These are phyloP conservation scores for Aegilops umbellulata DNA, from an alignment of 176 grass and related monocot genomes.

Conservation along the genomic window DNA sequence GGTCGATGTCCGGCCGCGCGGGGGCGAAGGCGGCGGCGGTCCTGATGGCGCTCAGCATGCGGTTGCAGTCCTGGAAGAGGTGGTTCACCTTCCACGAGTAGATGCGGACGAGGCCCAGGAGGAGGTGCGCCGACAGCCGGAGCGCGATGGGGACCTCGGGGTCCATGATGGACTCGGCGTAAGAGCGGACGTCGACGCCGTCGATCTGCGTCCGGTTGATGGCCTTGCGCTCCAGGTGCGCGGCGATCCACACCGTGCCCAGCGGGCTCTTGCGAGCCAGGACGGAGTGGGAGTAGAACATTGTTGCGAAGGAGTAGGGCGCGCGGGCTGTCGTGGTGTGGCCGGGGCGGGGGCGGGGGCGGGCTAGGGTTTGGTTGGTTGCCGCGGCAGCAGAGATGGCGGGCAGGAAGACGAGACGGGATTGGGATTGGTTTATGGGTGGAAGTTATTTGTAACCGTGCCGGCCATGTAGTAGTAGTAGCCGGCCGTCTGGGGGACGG, in stretches of 20 bases:
- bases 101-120: slow-evolving; percentile 89
- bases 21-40: slow-evolving; percentile 35
- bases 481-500: no score
- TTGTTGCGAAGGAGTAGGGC: background rate
- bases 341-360: no score
- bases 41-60: slow-evolving; percentile 69
- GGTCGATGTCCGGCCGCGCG: slow-evolving; percentile 47
- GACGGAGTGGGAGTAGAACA: slow-evolving; percentile 94
- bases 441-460: no score
- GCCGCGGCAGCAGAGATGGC: no score
- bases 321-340: no score
- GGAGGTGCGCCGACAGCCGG: slow-evolving; percentile 88
- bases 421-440: no score
- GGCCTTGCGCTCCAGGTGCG: slow-evolving; percentile 84
- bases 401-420: no score
- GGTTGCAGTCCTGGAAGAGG: slow-evolving; percentile 73
- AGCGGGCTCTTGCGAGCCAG: slow-evolving; percentile 71
- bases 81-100: slow-evolving; percentile 96
- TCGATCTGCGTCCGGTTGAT: slow-evolving; percentile 80
- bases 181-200: slow-evolving; percentile 63
- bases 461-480: no score
- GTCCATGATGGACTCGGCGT: slow-evolving; percentile 80
- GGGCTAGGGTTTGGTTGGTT: no score
- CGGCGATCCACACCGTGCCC: slow-evolving; percentile 84
- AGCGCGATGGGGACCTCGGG: slow-evolving; percentile 86